Percentiles rank a stretch among this genome's conserved stretches.
Conservation (phyloP, 192 early-diverging fungal genomes). For the Linnemannia elongata region DNA sequence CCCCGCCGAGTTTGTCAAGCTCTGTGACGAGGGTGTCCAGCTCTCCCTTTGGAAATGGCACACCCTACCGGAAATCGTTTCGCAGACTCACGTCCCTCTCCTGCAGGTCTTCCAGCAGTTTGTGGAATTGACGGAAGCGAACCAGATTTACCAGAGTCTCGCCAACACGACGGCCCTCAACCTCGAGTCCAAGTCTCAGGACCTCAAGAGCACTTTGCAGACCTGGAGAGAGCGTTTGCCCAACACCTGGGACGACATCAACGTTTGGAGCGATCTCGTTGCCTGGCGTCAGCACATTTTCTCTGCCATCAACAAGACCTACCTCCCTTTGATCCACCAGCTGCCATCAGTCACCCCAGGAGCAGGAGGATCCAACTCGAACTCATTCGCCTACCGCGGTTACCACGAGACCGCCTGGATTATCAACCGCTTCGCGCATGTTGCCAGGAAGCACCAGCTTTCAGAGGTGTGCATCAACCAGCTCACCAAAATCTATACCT, state of each 20-base stretch:
- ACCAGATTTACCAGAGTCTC: constrained; percentile 89
- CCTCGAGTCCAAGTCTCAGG: constrained; percentile 87
- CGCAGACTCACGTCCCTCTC: constrained; percentile 87
- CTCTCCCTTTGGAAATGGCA: constrained; percentile 90
- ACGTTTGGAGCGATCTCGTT: constrained; percentile 97
- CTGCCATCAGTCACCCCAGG: constrained; percentile 69
- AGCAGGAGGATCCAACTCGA: constrained; percentile 68
- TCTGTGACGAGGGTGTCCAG: constrained; percentile 90
- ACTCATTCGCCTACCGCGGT: constrained; percentile 95
- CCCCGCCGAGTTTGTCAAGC: constrained; percentile 77
- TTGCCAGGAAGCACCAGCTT: constrained; percentile 95
- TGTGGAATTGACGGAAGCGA: constrained; percentile 95
- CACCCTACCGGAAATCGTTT: constrained; percentile 86
- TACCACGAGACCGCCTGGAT: constrained; percentile 99
- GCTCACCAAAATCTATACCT: constrained; percentile 96
- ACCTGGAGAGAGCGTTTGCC: constrained; percentile 99
- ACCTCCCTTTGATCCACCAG: constrained; percentile 80
- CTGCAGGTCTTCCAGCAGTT: constrained; percentile 97
- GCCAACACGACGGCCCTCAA: constrained; percentile 83
- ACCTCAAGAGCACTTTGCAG: constrained; percentile 89
- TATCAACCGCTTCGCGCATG: constrained; percentile 98
- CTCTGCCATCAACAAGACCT: constrained; percentile 95
- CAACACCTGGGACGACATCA: constrained; percentile 97
- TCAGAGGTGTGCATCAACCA: constrained; percentile 93
- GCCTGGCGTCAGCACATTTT: constrained; percentile 99